Evolutionary conservation across 192 early-diverging fungal species (phyloP).

Genomic region (Spizellomyces sp.): DNA sequence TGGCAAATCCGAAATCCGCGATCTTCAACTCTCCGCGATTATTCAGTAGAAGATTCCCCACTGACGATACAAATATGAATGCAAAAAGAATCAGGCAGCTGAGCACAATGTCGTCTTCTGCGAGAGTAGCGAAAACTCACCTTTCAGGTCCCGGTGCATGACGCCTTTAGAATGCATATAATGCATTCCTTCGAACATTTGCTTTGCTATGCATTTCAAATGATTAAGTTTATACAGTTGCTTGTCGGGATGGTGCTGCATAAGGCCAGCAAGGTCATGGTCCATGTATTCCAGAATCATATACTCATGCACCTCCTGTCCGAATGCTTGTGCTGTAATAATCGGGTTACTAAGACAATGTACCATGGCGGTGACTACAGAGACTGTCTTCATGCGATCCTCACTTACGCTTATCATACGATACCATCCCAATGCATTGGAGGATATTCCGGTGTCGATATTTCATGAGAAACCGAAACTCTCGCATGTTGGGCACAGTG

Average conservation of each 20-base stretch:
- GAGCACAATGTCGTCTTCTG: not conserved
- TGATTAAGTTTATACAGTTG: slow-evolving; percentile 68
- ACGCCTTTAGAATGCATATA: slow-evolving; percentile 82
- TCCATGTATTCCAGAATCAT: slow-evolving; percentile 99
- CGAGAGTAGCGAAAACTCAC: slow-evolving; percentile 33
- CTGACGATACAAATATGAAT: slow-evolving; percentile 28
- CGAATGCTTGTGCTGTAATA: slow-evolving; percentile 11
- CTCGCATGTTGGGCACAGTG: slow-evolving; percentile 28
- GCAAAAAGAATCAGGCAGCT: not conserved
- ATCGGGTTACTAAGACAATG: not conserved
- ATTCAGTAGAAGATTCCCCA: slow-evolving; percentile 87
- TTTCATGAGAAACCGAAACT: slow-evolving; percentile 16
- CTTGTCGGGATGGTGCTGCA: slow-evolving; percentile 76
- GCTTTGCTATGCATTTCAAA: slow-evolving; percentile 86
- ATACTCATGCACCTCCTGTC: slow-evolving; percentile 59
- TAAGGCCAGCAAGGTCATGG: slow-evolving; percentile 90
- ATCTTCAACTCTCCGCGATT: slow-evolving; percentile 86
- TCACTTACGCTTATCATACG: slow-evolving; percentile 18
- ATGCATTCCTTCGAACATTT: slow-evolving; percentile 82
- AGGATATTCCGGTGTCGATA: slow-evolving; percentile 24
- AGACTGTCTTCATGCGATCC: too few relatives aligned
- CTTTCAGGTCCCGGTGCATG: slow-evolving; percentile 93
- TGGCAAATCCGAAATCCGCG: slow-evolving; percentile 95
- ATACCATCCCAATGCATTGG: slow-evolving; percentile 50
- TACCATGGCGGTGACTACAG: not conserved